Conservation (phyloP, 768 basidiomycete genomes). For the Tubosaeta sp. region DNA sequence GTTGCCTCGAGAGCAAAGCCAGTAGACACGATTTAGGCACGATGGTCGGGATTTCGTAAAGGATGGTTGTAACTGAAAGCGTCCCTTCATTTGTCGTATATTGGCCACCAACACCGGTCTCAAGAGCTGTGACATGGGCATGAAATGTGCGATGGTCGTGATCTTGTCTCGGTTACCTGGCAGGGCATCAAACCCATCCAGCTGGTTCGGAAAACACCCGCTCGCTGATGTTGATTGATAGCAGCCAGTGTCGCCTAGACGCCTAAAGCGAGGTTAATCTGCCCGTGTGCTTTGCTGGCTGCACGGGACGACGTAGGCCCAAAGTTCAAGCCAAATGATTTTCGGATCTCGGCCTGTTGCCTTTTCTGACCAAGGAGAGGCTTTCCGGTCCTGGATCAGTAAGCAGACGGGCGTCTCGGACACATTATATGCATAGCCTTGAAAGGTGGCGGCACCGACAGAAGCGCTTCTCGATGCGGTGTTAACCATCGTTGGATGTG, state of each 20-base stretch:
- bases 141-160: neutral
- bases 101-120: neutral
- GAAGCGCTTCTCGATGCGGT: neutral
- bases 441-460: neutral
- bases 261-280: neutral
- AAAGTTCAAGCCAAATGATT: neutral
- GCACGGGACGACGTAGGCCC: neutral
- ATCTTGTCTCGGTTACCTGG: neutral
- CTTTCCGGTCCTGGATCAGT: neutral
- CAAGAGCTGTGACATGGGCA: neutral
- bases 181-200: too few relatives aligned
- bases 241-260: neutral
- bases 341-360: neutral
- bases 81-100: too few relatives aligned
- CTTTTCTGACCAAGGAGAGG: too few relatives aligned
- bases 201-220: too few relatives aligned
- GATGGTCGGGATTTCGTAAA: too few relatives aligned
- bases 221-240: neutral
- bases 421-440: neutral
- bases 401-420: neutral
- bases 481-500: neutral
- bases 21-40: too few relatives aligned
- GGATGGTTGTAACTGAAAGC: neutral
- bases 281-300: neutral
- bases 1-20: neutral